Evolutionary conservation across 2,329 filamentous ascomycete species (phyloP).

Genomic region (Monosporascus sp.): DNA sequence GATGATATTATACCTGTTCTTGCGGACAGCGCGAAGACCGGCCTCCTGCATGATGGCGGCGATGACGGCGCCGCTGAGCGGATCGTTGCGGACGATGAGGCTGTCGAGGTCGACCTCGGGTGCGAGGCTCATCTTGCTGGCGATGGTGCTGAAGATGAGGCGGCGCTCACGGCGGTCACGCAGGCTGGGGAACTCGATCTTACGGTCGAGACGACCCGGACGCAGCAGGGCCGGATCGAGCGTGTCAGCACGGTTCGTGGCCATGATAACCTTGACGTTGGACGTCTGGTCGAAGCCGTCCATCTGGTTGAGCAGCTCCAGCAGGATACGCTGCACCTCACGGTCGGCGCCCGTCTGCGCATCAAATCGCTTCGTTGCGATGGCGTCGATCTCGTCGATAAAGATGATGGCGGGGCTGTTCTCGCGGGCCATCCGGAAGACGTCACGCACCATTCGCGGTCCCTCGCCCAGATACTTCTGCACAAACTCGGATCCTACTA

Average conservation of each 20-base stretch:
- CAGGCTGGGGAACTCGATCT: slow-evolving; percentile 97
- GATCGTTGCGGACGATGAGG: slow-evolving; percentile 94
- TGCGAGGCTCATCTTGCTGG: slow-evolving; percentile 91
- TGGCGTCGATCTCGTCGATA: slow-evolving; percentile 98
- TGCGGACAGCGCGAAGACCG: slow-evolving; percentile 85
- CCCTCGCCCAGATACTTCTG: slow-evolving; percentile 98
- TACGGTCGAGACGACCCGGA: slow-evolving; percentile 90
- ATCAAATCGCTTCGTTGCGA: slow-evolving; percentile 98
- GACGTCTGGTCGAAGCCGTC: slow-evolving; percentile 98
- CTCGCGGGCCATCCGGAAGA: slow-evolving; percentile 98
- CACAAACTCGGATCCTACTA: slow-evolving; percentile 96
- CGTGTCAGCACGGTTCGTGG: slow-evolving; percentile 96
- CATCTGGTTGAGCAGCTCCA: slow-evolving; percentile 98
- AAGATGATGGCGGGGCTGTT: slow-evolving; percentile 99
- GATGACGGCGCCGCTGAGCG: slow-evolving; percentile 90
- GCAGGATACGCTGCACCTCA: slow-evolving; percentile 96
- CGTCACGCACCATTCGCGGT: slow-evolving; percentile 96
- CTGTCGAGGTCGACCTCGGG: slow-evolving; percentile 96
- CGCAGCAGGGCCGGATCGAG: slow-evolving; percentile 91
- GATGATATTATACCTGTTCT: slow-evolving; percentile 99
- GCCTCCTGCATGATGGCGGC: slow-evolving; percentile 99
- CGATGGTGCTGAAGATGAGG: slow-evolving; percentile 96
- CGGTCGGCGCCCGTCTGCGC: slow-evolving; percentile 96
- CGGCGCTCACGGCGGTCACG: slow-evolving; percentile 90
- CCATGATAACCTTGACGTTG: slow-evolving; percentile 99